Conservation (phyloP, 2,329 filamentous ascomycete genomes). For the Plectosphaerella sp. region DNA sequence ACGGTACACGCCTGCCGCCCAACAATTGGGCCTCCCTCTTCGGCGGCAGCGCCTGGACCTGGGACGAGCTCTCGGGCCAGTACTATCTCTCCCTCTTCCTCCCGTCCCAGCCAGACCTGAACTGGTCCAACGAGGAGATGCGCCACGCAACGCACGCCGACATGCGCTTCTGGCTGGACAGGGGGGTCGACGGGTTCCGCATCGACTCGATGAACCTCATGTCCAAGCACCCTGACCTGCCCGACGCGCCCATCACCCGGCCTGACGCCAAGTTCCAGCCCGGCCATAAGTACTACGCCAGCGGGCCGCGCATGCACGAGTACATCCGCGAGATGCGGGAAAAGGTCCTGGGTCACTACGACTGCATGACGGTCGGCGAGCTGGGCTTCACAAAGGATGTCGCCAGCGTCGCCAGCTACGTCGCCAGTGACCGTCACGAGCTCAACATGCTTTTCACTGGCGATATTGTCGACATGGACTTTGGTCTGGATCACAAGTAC, state of each 20-base stretch:
- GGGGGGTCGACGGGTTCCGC: constrained; percentile 54
- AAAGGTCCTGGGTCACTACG: constrained; percentile 41
- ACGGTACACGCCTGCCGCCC: constrained; percentile 31
- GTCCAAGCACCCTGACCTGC: constrained; percentile 44
- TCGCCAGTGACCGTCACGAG: constrained; percentile 35
- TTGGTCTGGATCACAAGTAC: constrained; percentile 26
- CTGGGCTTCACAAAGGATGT: constrained; percentile 42
- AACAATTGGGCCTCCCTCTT: constrained; percentile 40
- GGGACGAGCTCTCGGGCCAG: constrained; percentile 27
- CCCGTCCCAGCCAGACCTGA: constrained; percentile 61
- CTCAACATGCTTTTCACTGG: constrained; percentile 21
- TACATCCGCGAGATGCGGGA: constrained; percentile 45
- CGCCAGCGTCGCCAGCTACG: constrained; percentile 39
- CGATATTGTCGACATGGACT: constrained; percentile 27
- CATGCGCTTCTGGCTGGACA: constrained; percentile 62
- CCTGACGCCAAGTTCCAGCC: constrained; percentile 26
- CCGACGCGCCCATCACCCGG: constrained; percentile 36
- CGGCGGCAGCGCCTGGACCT: constrained; percentile 30
- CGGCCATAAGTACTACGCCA: constrained; percentile 40
- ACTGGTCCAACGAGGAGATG: constrained; percentile 59
- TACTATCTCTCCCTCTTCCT: constrained; percentile 58
- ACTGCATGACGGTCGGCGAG: constrained; percentile 54
- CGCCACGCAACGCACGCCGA: constrained; percentile 55
- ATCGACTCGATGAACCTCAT: constrained; percentile 56
- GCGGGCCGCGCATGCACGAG: constrained; percentile 51